phyloP scores from a whole-genome alignment of 805 yeast genomes.

The Saccharomyces cerevisiae region DNA sequence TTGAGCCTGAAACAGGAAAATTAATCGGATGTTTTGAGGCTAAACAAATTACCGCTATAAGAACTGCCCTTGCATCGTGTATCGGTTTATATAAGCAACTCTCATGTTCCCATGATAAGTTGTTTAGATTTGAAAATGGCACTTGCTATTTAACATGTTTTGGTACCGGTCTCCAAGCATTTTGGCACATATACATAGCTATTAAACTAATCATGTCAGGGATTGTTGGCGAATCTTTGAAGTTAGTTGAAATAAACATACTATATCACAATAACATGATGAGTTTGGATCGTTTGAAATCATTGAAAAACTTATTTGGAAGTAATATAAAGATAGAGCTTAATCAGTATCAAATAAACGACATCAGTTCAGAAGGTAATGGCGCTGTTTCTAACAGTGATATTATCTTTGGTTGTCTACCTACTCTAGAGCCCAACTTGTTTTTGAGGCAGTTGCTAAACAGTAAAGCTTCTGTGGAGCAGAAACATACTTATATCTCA shows the following conservation, averaged over 20 bases:
- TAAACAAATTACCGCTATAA: slow-evolving; percentile 50
- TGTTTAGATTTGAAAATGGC: slow-evolving; percentile 10
- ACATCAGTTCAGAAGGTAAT: slow-evolving; percentile 7
- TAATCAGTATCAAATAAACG: slow-evolving; percentile 22
- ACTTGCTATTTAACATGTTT: slow-evolving; percentile 32
- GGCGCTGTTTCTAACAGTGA: slow-evolving; percentile 33
- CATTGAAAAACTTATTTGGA: slow-evolving; percentile 29
- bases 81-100: slow-evolving; percentile 13
- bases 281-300: slow-evolving; percentile 39
- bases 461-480: slow-evolving; percentile 6
- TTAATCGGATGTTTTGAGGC: slow-evolving; percentile 50
- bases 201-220: slow-evolving; percentile 5
- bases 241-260: slow-evolving; percentile 30
- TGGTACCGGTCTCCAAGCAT: slow-evolving; percentile 59
- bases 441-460: slow-evolving; percentile 24
- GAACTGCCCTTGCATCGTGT: slow-evolving; percentile 55
- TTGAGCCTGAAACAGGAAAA: slow-evolving; percentile 45
- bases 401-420: slow-evolving; percentile 53
- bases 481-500: slow-evolving; percentile 37
- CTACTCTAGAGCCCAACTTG: slow-evolving; percentile 45
- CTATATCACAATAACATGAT: slow-evolving; percentile 34
- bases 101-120: slow-evolving; percentile 29
- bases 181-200: slow-evolving; percentile 43
- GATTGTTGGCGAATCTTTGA: slow-evolving; percentile 15
- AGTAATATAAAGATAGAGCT: slow-evolving; percentile 25